Base-by-base conservation (phyloP, 371 early-diverging fungal genomes). In the Lichtheimia corymbifera region DNA sequence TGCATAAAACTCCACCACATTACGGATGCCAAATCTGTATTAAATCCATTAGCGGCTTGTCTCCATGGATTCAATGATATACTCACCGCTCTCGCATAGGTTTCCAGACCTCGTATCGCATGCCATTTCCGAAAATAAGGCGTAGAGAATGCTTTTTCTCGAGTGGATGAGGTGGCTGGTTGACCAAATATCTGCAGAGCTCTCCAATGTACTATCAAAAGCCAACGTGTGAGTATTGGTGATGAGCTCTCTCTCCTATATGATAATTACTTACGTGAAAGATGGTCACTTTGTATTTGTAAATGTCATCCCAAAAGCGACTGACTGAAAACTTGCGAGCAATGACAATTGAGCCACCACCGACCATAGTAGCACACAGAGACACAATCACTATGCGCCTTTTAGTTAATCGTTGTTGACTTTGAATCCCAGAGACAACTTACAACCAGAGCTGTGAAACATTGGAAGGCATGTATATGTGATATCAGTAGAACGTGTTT, bases 61-160 rank as follows among this genome's bases (percentile, higher is more conserved):
- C 17, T 47, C 6, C 2, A 4, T 11, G n/a, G 28, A 53, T 53
- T 0, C 14, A 3, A 17, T 12, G 2, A 35, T n/a, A 35, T 35
- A 35, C 35, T 28, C 13, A 53, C 30, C 59, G 35, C 49, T 76
- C 66, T 50, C 74, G 76, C 64, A 90, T 72, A 4, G 62, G 64
- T 17, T 60, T 66, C 90, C 90, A 90, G 7, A 88, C 79, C 47
- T 90, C 91, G 15, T 80, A 74, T 4, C 87, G 72, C 68, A 90
- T 81, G 7, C 91, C 91, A 64, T 90, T 90, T 27, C 91, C 91
- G 49, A 86, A 79, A 11, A 77, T 79, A 44, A 85, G 56, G 1
- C 86, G 74, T n/a, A 86, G 62, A 4, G 61, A 51, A 55, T 84
- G 77, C 14, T 70, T 59, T 25, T 67, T 70, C 43, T 89, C 90